Evolutionary conservation across 805 yeast genomes (phyloP), one percentile per base, ranked within the genome.

Genomic region (Metschnikowia arizonensis): DNA sequence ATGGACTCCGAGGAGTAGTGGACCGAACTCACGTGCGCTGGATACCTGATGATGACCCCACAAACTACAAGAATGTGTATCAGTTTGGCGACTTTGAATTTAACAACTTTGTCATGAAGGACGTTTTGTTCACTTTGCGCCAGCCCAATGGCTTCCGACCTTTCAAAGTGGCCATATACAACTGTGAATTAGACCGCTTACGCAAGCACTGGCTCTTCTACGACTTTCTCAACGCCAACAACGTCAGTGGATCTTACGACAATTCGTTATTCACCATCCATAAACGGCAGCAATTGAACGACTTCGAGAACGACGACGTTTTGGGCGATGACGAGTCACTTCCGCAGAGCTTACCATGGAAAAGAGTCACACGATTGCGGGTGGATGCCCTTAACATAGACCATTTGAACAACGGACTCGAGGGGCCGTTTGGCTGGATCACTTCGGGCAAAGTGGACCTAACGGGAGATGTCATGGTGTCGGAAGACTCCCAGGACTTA

Each of bases 381-480:
- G 83, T 90, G 30, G 98, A 93, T 60, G 82, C 88, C 24, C 76
- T 93, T 45, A 83, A 81, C 58, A 77, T 93, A 31, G 96, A 91
- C 54, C 98, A 93, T 64, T 66, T 93, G 47, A 93, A 93, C 60
- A 79, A 87, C 1, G 98, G 97, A 0, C 76, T 87, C 46, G 82
- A 82, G 44, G 99, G 99, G 0, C 96, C 98, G 10, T 88, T 93
- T 64, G 97, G 98, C 5, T 93, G 99, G 99, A 91, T 93, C 45
- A 81, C 88, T 5, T 76, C 79, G 50, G 99, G 99, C 11, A 81
- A 81, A 42, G 98, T 91, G 18, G 97, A 93, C 63, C 83, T 93
- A 82, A 69, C 88, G 51, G 97, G 97, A 6, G 97, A 93, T 59
- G 80, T 91, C 14, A 79, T 83, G 75, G 81, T 89, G 2, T 95